These are phyloP conservation scores for Gossypium arboreum DNA, from an alignment of 345 rosid genomes.

Conservation along the genomic window DNA sequence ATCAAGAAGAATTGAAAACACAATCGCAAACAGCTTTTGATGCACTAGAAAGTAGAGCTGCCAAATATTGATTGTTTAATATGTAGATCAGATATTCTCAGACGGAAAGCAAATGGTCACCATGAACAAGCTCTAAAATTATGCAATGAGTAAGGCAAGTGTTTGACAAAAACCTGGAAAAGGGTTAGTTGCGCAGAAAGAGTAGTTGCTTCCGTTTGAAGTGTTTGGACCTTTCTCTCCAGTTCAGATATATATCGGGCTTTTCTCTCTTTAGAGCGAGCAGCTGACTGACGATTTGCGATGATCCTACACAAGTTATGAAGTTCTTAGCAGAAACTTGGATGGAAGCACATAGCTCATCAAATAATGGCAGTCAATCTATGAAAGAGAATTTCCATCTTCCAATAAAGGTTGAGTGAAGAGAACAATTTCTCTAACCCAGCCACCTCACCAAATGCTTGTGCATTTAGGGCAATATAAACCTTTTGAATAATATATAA, in stretches of 20 bases:
- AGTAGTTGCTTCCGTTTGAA: constrained; percentile 90
- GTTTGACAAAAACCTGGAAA: constrained; percentile 52
- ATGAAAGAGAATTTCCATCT: not conserved
- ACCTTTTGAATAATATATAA: not conserved
- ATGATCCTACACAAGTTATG: constrained; percentile 47
- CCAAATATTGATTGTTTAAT: not conserved
- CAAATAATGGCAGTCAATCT: not conserved
- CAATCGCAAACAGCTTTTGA: not conserved
- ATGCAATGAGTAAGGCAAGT: not conserved
- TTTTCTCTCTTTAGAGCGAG: constrained; percentile 90
- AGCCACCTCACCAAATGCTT: not conserved
- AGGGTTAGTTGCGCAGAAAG: constrained; percentile 81
- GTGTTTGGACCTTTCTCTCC: constrained; percentile 80
- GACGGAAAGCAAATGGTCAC: not conserved
- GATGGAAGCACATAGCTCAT: not conserved
- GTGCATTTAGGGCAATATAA: not conserved
- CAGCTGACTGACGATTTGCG: constrained; percentile 91
- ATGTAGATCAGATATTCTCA: not conserved
- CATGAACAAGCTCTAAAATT: not conserved
- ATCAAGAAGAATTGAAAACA: not conserved
- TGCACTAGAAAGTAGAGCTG: not conserved
- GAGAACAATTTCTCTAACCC: not conserved
- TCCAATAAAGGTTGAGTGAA: not conserved
- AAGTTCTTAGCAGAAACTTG: not conserved
- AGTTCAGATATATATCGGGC: constrained; percentile 75